Evolutionary conservation across 805 yeast species (phyloP).

Genomic region (Candida peoriensis): DNA sequence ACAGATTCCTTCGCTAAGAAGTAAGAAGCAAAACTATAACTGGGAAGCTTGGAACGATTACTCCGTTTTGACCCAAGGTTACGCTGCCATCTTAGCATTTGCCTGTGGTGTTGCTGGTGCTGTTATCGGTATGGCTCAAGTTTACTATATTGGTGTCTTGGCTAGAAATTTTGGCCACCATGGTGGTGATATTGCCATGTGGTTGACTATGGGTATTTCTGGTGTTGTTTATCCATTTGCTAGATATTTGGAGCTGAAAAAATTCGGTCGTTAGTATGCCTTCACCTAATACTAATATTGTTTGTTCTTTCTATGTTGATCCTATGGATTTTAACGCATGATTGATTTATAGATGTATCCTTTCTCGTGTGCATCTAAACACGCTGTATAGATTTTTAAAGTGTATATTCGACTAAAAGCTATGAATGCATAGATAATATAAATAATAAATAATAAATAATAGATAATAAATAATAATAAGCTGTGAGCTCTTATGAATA

Average conservation of each 20-base stretch:
- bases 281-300: too few relatives aligned
- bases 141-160: constrained; percentile 74
- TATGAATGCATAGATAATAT: too few relatives aligned
- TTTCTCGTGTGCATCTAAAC: too few relatives aligned
- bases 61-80: constrained; percentile 56
- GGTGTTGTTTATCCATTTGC: constrained; percentile 57
- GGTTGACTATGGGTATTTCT: constrained; percentile 69
- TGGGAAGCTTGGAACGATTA: constrained; percentile 72
- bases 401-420: too few relatives aligned
- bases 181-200: constrained; percentile 82
- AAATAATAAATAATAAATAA: constrained; percentile 5
- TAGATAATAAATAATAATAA: constrained; percentile 3
- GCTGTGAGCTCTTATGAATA: constrained; percentile 2
- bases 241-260: constrained; percentile 61
- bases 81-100: constrained; percentile 66
- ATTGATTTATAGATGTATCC: too few relatives aligned
- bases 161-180: constrained; percentile 58
- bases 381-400: too few relatives aligned
- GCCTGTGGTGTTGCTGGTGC: constrained; percentile 74
- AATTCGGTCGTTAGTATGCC: constrained; percentile 43
- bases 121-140: constrained; percentile 83
- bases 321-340: too few relatives aligned
- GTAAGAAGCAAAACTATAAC: constrained; percentile 48
- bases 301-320: too few relatives aligned
- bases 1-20: constrained; percentile 12